Evolutionary conservation across 345 rosid species (phyloP).

Genomic region (Dipteronia sinensis): DNA sequence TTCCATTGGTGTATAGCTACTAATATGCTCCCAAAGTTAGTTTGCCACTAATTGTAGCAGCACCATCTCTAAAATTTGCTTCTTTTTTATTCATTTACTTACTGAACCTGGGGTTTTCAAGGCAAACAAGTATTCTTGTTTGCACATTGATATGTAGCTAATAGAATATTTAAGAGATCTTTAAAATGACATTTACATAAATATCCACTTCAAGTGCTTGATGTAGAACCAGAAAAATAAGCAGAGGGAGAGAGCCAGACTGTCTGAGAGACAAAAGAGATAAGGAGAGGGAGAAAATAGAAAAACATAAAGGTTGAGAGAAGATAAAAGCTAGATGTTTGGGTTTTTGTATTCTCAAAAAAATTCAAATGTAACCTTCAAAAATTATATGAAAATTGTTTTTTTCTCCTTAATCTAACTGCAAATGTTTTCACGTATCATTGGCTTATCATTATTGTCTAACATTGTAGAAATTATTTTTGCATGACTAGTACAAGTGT

Average conservation of each 20-base stretch:
- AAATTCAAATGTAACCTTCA: background rate
- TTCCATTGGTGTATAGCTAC: constrained; percentile 7
- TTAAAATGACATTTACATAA: background rate
- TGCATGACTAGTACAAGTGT: background rate
- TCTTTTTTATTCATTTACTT: constrained; percentile 13
- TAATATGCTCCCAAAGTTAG: constrained; percentile 14
- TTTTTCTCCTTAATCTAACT: background rate
- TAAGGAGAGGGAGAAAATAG: background rate
- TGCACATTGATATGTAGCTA: background rate
- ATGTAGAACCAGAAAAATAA: background rate
- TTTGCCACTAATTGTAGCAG: constrained; percentile 5
- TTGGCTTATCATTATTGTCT: too few relatives aligned
- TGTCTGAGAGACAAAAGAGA: background rate
- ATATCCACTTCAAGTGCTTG: background rate
- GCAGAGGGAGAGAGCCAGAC: background rate
- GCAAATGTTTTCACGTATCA: background rate
- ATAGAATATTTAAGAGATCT: background rate
- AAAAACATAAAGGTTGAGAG: background rate
- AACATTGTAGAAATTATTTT: background rate
- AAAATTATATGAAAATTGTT: background rate
- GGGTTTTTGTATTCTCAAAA: background rate
- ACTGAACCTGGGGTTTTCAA: background rate
- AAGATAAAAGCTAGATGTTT: background rate
- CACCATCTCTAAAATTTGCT: constrained; percentile 11
- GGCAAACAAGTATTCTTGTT: background rate